Conservation (phyloP, 208 protist species). For the Wallacemonas rigidus region DNA sequence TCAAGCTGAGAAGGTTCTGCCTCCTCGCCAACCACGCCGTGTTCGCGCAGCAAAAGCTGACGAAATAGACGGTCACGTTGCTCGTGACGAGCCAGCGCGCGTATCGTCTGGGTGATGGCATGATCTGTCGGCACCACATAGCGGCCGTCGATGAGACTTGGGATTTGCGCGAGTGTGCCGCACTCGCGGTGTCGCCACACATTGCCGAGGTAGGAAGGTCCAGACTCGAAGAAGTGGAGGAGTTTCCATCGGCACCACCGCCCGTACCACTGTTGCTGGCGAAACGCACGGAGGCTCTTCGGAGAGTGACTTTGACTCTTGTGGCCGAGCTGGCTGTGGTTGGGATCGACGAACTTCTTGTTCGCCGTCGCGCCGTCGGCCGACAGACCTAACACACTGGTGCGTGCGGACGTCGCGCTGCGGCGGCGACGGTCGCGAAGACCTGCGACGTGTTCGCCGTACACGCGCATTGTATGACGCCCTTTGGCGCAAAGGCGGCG, state of each 20-base stretch:
- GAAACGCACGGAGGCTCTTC: slow-evolving; percentile 25
- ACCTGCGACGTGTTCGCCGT: slow-evolving; percentile 11
- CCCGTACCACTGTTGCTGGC: slow-evolving; percentile 26
- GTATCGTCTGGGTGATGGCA: slow-evolving; percentile 18
- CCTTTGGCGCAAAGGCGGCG: slow-evolving; percentile 12
- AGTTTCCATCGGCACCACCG: slow-evolving; percentile 48
- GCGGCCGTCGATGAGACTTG: slow-evolving; percentile 26
- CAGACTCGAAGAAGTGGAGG: slow-evolving; percentile 40
- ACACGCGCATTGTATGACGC: not conserved
- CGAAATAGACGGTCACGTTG: slow-evolving; percentile 13
- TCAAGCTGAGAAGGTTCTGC: too few species aligned
- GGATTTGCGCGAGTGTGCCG: slow-evolving; percentile 4
- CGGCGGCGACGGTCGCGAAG: slow-evolving; percentile 8
- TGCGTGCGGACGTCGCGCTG: not conserved
- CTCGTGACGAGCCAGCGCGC: slow-evolving; percentile 2
- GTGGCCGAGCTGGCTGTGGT: slow-evolving; percentile 1
- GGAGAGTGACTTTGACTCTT: not conserved
- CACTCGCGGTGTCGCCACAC: slow-evolving; percentile 34
- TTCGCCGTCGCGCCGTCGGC: not conserved
- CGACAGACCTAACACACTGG: slow-evolving; percentile 8
- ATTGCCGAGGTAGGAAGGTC: slow-evolving; percentile 31
- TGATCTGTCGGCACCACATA: slow-evolving; percentile 27
- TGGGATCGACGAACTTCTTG: slow-evolving; percentile 4
- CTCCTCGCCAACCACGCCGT: not conserved
- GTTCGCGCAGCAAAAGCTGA: slow-evolving; percentile 24